Base-by-base conservation (phyloP, 768 basidiomycete genomes). In the Phaffia australis region DNA sequence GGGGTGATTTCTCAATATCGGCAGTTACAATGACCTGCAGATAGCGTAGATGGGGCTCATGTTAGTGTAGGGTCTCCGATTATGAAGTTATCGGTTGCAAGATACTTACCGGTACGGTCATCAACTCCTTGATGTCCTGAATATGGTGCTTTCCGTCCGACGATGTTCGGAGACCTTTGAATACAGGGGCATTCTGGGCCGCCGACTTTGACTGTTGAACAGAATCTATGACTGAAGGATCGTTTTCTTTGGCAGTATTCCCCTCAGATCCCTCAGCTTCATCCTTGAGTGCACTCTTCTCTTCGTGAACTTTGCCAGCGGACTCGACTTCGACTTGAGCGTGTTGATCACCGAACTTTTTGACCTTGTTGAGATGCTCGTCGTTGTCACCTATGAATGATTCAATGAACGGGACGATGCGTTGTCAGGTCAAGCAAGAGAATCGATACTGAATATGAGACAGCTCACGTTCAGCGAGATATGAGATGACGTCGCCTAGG, bases 1-100 rank as follows among this genome's bases (percentile, higher is more conserved):
- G 92, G 50, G 92, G 92, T 71, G 88, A 90, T 83, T 94, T 95
- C 69, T 89, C 90, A 71, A 94, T 78, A 76, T 97, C 92, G 42
- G 90, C 90, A 51, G 91, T 93, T 71, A 95, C 86, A 73, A 95
- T 93, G 71, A 93, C 90, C 89, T 91, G 71, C 3, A 66, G 18
- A 50, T 68, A 57, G n/a, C 4, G 35, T 42, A 64, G 63, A 2
- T 50, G 25, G n/a, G 19, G 7, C 4, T 62, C 47, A 62, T 69
- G 56, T 72, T 68, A 69, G 18, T 16, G 52, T 55, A 21, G n/a
- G 54, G 46, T 55, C 18, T 42, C 1, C 27, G 54, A 32, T 30
- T 57, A 25, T 42, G 56, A 69, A 14, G 64, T 47, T 3, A 30
- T 25, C 35, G 35, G 4, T 42, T 42, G 4, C 35, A 42, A 27